Percentiles rank a stretch among this genome's conserved stretches.
Conservation (phyloP, 1,284 basidiomycete genomes). For the Bondarzewia mesenterica region DNA sequence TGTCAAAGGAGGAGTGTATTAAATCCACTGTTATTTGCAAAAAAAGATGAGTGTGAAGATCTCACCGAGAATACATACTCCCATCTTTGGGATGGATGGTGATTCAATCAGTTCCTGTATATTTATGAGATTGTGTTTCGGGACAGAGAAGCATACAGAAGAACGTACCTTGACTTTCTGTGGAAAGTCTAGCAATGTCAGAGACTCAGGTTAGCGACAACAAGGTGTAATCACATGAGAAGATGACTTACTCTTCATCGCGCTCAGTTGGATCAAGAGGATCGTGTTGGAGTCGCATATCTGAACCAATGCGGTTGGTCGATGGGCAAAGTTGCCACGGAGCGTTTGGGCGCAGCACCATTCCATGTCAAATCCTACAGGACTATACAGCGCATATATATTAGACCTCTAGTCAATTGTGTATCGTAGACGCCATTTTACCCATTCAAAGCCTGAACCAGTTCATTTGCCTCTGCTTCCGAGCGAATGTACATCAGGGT, state of each 20-base stretch:
- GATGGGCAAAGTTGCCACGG: conserved; percentile 15
- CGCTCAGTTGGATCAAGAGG: conserved; percentile 47
- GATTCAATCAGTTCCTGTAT: conserved; percentile 45
- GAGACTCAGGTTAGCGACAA: neutral
- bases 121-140: no score
- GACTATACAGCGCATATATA: conserved; percentile 24
- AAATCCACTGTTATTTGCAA: no score
- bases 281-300: conserved; percentile 38
- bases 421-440: conserved; percentile 12
- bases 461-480: conserved; percentile 35
- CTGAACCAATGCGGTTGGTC: conserved; percentile 45
- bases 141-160: neutral
- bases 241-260: conserved; percentile 40
- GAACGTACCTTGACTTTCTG: conserved; percentile 32
- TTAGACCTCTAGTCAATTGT: no score
- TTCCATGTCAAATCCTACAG: conserved; percentile 56
- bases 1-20: no score
- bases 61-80: conserved; percentile 54
- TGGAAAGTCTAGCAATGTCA: conserved; percentile 30
- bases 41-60: conserved; percentile 3
- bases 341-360: conserved; percentile 38
- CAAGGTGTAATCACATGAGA: neutral
- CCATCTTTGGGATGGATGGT: conserved; percentile 38
- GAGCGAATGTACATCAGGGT: conserved; percentile 31
- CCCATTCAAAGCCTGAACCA: conserved; percentile 33